Percentiles rank a stretch among this genome's conserved stretches.
phyloP scores from a whole-genome alignment of 768 basidiomycete genomes.

The Mycena indigotica region DNA sequence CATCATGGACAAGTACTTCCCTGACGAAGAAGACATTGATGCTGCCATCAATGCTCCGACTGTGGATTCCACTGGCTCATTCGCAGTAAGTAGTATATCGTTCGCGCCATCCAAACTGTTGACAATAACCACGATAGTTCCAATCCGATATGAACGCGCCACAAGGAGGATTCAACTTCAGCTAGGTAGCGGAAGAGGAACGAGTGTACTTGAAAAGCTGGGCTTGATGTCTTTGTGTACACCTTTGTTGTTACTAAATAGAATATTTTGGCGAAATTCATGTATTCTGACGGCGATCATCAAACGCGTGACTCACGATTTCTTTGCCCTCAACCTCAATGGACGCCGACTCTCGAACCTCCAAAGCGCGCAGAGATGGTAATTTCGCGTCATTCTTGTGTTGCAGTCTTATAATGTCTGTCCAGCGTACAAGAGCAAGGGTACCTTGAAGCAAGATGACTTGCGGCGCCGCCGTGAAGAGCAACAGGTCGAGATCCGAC shows the following conservation, averaged over 20 bases:
- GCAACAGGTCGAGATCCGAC: slow-evolving; percentile 97
- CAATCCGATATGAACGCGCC: slow-evolving; percentile 84
- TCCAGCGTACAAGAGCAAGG: slow-evolving; percentile 89
- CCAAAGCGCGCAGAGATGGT: slow-evolving; percentile 78
- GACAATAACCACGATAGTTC: slow-evolving; percentile 64
- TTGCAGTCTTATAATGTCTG: slow-evolving; percentile 39
- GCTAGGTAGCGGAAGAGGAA: slow-evolving; percentile 52
- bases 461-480: slow-evolving; percentile 96
- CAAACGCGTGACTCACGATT: background rate
- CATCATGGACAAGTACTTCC: slow-evolving; percentile 98
- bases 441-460: slow-evolving; percentile 86
- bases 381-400: slow-evolving; percentile 30
- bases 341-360: slow-evolving; percentile 65
- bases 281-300: background rate
- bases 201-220: no score
- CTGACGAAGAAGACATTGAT: slow-evolving; percentile 93
- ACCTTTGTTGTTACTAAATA: no score
- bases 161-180: slow-evolving; percentile 96
- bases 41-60: slow-evolving; percentile 76
- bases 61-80: slow-evolving; percentile 77
- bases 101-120: slow-evolving; percentile 6
- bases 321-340: slow-evolving; percentile 30
- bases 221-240: no score
- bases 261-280: background rate
- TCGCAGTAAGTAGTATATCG: slow-evolving; percentile 56